These are phyloP conservation scores for Phytophthora chlamydospora DNA, from an alignment of 352 stramenopile genomes.

Conservation along the genomic window DNA sequence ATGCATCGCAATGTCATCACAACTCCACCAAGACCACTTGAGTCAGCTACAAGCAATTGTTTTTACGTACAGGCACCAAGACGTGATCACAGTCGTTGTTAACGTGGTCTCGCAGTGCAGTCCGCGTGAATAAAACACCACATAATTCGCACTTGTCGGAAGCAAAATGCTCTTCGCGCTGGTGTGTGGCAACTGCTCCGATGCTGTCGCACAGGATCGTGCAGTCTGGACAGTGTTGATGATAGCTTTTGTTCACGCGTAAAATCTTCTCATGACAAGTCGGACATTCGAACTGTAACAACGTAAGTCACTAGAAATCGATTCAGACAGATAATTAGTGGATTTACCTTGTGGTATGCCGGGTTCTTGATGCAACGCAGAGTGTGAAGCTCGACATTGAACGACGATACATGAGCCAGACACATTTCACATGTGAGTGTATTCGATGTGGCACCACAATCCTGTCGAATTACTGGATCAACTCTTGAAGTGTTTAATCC, in stretches of 20 bases:
- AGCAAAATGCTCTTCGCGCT: conserved; percentile 24
- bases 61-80: conserved; percentile 32
- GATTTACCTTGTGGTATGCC: conserved; percentile 55
- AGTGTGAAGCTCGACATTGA: conserved; percentile 47
- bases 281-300: conserved; percentile 45
- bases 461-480: neutral
- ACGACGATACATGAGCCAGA: conserved; percentile 36
- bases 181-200: conserved; percentile 18
- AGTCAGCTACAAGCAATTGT: too few relatives aligned
- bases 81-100: conserved; percentile 31
- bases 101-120: conserved; percentile 27
- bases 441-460: neutral
- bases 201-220: conserved; percentile 24
- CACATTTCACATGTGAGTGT: conserved; percentile 36
- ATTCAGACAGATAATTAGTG: neutral
- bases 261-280: conserved; percentile 45
- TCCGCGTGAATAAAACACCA: conserved; percentile 32
- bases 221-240: conserved; percentile 55
- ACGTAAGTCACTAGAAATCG: neutral
- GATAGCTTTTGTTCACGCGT: conserved; percentile 28
- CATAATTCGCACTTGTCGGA: conserved; percentile 39
- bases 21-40: too few relatives aligned
- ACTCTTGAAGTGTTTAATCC: neutral
- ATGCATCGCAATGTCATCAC: conserved; percentile 2
- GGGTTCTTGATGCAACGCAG: conserved; percentile 53